These are phyloP conservation scores for Penicillium expansum DNA, from an alignment of 2,329 filamentous ascomycete species.

Conservation along the genomic window DNA sequence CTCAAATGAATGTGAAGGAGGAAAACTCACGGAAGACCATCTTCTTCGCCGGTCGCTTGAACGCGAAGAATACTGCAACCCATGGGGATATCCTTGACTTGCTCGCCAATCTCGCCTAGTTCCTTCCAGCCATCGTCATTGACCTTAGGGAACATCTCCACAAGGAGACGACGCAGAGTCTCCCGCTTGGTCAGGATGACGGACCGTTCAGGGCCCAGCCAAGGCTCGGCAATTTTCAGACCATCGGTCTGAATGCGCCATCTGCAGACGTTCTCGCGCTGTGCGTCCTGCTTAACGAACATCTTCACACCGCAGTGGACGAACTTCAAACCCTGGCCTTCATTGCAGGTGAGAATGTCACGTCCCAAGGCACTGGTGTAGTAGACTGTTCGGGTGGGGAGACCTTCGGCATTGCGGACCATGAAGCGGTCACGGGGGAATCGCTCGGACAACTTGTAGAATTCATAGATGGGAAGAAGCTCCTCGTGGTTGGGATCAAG, in stretches of 20 bases:
- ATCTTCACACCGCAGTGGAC: slow-evolving; percentile 97
- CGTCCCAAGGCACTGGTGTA: slow-evolving; percentile 84
- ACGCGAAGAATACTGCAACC: slow-evolving; percentile 89
- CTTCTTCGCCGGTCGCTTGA: slow-evolving; percentile 65
- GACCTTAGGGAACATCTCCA: slow-evolving; percentile 96
- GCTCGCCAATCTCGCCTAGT: slow-evolving; percentile 83
- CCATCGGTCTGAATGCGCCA: slow-evolving; percentile 97
- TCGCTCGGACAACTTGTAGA: slow-evolving; percentile 78
- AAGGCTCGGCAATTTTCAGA: slow-evolving; percentile 84
- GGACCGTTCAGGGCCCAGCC: slow-evolving; percentile 75
- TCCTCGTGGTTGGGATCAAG: slow-evolving; percentile 71
- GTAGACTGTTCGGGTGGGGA: slow-evolving; percentile 92
- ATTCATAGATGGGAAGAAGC: slow-evolving; percentile 71
- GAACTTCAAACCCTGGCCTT: slow-evolving; percentile 88
- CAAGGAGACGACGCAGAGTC: slow-evolving; percentile 76
- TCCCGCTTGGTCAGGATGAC: slow-evolving; percentile 72
- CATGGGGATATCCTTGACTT: slow-evolving; percentile 74
- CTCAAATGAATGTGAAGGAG: not conserved
- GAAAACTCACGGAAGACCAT: slow-evolving; percentile 53
- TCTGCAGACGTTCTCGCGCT: slow-evolving; percentile 78
- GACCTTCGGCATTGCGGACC: slow-evolving; percentile 87
- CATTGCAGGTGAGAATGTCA: slow-evolving; percentile 81
- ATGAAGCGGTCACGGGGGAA: slow-evolving; percentile 93
- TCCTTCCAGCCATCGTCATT: slow-evolving; percentile 69
- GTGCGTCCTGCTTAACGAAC: slow-evolving; percentile 97